phyloP scores from a whole-genome alignment of 1,284 basidiomycete species.

The Cystobasidium sp. region DNA sequence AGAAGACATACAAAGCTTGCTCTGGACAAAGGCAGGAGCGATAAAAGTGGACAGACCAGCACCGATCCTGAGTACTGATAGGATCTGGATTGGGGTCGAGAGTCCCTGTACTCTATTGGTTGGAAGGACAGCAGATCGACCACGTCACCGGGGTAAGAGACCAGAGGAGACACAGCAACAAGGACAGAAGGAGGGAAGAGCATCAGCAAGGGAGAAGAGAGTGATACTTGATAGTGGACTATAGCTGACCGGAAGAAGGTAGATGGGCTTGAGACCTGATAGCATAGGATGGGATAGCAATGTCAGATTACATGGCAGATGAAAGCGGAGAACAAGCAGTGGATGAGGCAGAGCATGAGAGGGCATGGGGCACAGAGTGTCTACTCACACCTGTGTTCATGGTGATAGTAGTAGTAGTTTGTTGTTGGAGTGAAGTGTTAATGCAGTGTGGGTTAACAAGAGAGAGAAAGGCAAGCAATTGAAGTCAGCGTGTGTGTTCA shows the following conservation, averaged over 20 bases:
- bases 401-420: not conserved
- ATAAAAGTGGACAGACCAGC: constrained; percentile 42
- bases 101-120: constrained; percentile 36
- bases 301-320: not conserved
- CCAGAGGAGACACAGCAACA: not conserved
- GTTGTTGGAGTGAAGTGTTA: not conserved
- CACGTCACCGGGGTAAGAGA: constrained; percentile 12
- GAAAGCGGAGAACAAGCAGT: not conserved
- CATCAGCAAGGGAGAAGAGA: not conserved
- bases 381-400: constrained; percentile 5
- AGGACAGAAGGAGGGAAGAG: not conserved
- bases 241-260: constrained; percentile 41
- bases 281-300: not conserved
- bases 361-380: not conserved
- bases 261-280: constrained; percentile 32
- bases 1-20: constrained; percentile 34
- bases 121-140: not conserved
- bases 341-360: not conserved
- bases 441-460: not conserved
- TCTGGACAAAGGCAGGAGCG: constrained; percentile 40
- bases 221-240: not conserved
- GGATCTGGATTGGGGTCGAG: constrained; percentile 39
- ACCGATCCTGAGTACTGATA: constrained; percentile 40
- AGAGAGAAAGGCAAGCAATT: constrained; percentile 2
- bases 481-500: too few relatives aligned